These are phyloP conservation scores for Onygenales sp. DNA, from an alignment of 2,329 filamentous ascomycete genomes.

Conservation along the genomic window DNA sequence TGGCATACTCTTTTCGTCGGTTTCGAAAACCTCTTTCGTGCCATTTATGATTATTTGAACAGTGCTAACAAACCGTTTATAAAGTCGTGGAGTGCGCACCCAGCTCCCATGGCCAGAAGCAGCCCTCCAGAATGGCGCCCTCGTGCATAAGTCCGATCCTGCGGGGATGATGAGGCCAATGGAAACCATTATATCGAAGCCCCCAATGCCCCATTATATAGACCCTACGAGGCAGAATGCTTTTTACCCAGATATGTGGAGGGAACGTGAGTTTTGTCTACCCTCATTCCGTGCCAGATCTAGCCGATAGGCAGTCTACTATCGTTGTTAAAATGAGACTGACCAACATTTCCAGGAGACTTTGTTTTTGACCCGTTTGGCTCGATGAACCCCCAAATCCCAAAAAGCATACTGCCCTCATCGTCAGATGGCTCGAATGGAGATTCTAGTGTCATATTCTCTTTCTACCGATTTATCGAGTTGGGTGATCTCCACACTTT, in stretches of 20 bases:
- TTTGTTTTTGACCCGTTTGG: constrained; percentile 1
- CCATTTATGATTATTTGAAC: neutral
- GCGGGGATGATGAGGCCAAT: neutral
- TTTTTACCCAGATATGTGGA: neutral
- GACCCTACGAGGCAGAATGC: neutral
- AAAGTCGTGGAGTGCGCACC: neutral
- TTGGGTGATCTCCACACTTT: constrained; percentile 11
- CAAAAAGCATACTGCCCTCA: neutral
- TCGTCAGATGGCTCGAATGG: constrained; percentile 15
- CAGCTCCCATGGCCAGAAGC: neutral
- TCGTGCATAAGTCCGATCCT: constrained; percentile 1
- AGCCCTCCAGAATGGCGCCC: neutral
- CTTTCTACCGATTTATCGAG: constrained; percentile 16
- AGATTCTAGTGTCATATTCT: constrained; percentile 30
- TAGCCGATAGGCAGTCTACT: neutral
- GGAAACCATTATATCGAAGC: neutral
- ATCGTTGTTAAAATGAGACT: neutral
- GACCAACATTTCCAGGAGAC: neutral
- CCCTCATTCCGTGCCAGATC: neutral
- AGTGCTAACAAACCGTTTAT: neutral
- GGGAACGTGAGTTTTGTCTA: neutral
- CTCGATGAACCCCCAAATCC: constrained; percentile 1
- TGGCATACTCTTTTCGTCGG: neutral
- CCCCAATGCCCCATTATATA: neutral
- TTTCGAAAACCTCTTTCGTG: neutral